Base-by-base conservation (phyloP, 345 rosid genomes). In the Populus davidiana region DNA sequence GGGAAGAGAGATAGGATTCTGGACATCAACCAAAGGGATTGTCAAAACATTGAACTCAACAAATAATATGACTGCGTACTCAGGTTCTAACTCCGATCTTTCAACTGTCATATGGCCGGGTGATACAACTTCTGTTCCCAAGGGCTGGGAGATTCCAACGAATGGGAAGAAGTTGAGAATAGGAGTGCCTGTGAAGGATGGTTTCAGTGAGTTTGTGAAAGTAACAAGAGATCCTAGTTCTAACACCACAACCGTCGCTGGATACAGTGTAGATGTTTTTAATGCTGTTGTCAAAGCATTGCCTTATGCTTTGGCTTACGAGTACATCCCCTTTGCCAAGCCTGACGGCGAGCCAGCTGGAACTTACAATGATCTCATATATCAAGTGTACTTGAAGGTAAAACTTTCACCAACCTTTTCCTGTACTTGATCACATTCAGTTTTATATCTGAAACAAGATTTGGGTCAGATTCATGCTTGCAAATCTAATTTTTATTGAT, bases 231-330 rank as follows among this genome's bases (percentile, higher is more conserved):
- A 88, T 68, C 72, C 77, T 66, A 50, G 2, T 2, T 76, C 86
- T 6, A 71, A 75, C n/a, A 6, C 18, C 18, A 0, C 76, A 36
- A 0, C 1, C 20, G 73, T 77, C n/a, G 72, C 84, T 8, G 98
- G 98, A 41, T 94, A 83, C 87, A 88, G 97, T 86, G 87, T 91
- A 38, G 98, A 93, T 70, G 91, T 94, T 36, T 94, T 93, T 78
- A 80, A 67, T 41, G 89, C 91, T 5, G 97, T 92, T 25, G n/a
- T 90, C 52, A 90, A 86, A 65, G 81, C 87, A 79, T 80, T 94
- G 81, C 97, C 97, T 18, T 94, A 94, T 76, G 93, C 95, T 69
- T 86, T 93, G 73, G 92, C 91, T 8, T 91, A 84, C 59, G 87
- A 89, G 71, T 84, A 87, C 25, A 38, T 83, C 6, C 86, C 95